Evolutionary conservation across 2,329 filamentous ascomycete species (phyloP).

Genomic region (Claviceps purpurea): DNA sequence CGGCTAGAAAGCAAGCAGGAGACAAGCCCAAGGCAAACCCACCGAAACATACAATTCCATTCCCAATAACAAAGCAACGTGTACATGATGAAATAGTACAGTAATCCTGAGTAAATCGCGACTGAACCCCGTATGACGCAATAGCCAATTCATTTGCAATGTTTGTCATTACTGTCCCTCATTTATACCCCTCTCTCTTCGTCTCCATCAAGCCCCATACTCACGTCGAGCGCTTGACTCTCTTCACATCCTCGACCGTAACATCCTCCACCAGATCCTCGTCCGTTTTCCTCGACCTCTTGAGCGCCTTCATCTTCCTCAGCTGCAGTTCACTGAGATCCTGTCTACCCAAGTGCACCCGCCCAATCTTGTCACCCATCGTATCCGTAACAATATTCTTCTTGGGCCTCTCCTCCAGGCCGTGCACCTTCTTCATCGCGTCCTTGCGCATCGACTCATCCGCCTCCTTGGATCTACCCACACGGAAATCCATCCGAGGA

Average conservation of each 20-base stretch:
- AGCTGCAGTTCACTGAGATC: conserved; percentile 81
- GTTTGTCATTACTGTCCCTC: not conserved
- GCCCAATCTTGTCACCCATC: conserved; percentile 92
- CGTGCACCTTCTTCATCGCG: conserved; percentile 75
- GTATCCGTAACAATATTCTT: conserved; percentile 90
- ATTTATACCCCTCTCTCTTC: not conserved
- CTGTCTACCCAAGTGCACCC: conserved; percentile 82
- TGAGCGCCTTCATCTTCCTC: conserved; percentile 98
- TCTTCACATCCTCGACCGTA: conserved; percentile 24
- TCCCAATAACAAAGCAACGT: too few species aligned
- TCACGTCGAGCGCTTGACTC: conserved; percentile 17
- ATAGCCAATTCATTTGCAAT: not conserved
- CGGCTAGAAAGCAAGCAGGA: too few species aligned
- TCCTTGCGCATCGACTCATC: conserved; percentile 74
- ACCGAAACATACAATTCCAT: too few species aligned
- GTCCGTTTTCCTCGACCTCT: conserved; percentile 58
- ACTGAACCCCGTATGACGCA: too few species aligned
- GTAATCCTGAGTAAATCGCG: too few species aligned
- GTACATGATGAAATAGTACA: too few species aligned
- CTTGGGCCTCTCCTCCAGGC: conserved; percentile 64
- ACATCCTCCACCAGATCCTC: conserved; percentile 33
- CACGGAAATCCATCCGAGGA: conserved; percentile 79
- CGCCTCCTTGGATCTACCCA: conserved; percentile 68
- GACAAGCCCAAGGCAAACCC: too few species aligned
- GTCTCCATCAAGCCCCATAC: conserved; percentile 8